Evolutionary conservation across 176 grass and related monocot species (phyloP), one percentile per base, ranked within the genome.

Genomic region (Zoysia pacifica): DNA sequence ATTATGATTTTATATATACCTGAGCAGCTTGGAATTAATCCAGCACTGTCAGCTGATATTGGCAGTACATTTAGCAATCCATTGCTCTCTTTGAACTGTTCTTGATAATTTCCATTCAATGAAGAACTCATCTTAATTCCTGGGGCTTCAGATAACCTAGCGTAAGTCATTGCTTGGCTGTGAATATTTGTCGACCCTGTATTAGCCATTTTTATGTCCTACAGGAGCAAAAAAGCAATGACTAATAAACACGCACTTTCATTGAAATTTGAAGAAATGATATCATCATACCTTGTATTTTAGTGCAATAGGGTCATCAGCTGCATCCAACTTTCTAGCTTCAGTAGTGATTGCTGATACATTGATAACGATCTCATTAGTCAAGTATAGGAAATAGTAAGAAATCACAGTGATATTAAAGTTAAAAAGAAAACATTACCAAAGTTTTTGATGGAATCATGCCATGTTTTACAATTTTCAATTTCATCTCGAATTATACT

Each of bases 1-100:
- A 20, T 47, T 5, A 67, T 55, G 53, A 62, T 13, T 52, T 35
- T 44, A 15, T 64, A 76, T 65, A 77, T 88, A 92, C 90, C 84
- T 69, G 54, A 45, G n/a, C 56, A 81, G 58, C 67, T 93, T 58
- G 88, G 90, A 81, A 98, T 92, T 88, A 98, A 89, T 69, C 90
- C 90, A 74, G 90, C 86, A 83, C 80, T 93, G 85, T 94, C 95
- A 69, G 95, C 95, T 68, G 90, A 98, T 80, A 98, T 70, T 48
- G 95, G 95, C 51, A 98, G 75, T 63, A 94, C 88, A 84, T 73
- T 86, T 78, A 92, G 48, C 38, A 79, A 75, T 48, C 77, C 91
- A 77, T 76, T 53, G 8, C 49, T 73, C 16, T 80, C 82, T 66
- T 71, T 48, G 19, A 76, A 81, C 76, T 94, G 78, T 7, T 83